Conservation (phyloP, 257 asterid genomes). For the Solanum rostratum region DNA sequence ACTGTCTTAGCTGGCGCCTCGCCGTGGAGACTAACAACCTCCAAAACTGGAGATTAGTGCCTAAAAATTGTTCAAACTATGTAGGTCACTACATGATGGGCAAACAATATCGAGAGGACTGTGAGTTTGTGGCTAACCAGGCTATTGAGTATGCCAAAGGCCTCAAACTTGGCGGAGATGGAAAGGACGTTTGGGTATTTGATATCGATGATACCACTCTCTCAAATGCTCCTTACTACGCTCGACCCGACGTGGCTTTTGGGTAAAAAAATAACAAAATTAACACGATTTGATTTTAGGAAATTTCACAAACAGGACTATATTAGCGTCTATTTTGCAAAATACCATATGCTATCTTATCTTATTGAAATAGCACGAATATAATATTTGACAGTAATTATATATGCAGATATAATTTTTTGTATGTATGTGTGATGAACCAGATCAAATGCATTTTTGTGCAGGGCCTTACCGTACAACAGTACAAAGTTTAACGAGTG, state of each 20-base stretch:
- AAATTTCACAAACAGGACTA: too few relatives aligned
- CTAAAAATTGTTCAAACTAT: conserved; percentile 31
- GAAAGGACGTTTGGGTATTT: conserved; percentile 34
- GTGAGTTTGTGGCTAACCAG: conserved; percentile 26
- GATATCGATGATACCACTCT: conserved; percentile 44
- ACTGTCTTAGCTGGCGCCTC: conserved; percentile 74
- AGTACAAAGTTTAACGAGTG: conserved; percentile 22
- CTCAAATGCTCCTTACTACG: conserved; percentile 29
- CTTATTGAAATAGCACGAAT: neutral
- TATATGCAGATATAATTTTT: too few relatives aligned
- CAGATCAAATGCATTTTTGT: neutral
- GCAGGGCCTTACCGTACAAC: conserved; percentile 32
- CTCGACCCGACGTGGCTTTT: conserved; percentile 29
- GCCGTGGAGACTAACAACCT: conserved; percentile 53
- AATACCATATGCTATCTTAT: too few relatives aligned
- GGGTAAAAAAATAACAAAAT: conserved; percentile 11
- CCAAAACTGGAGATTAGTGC: conserved; percentile 28
- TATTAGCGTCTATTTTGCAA: too few relatives aligned
- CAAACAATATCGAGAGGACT: conserved; percentile 39
- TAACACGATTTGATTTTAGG: neutral
- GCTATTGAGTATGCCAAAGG: conserved; percentile 34
- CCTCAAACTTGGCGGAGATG: conserved; percentile 17
- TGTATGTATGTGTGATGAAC: neutral
- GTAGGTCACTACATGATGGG: conserved; percentile 59
- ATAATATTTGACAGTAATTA: too few relatives aligned